These are phyloP conservation scores for Fraxinus paxiana DNA, from an alignment of 305 asterid genomes.

Conservation along the genomic window DNA sequence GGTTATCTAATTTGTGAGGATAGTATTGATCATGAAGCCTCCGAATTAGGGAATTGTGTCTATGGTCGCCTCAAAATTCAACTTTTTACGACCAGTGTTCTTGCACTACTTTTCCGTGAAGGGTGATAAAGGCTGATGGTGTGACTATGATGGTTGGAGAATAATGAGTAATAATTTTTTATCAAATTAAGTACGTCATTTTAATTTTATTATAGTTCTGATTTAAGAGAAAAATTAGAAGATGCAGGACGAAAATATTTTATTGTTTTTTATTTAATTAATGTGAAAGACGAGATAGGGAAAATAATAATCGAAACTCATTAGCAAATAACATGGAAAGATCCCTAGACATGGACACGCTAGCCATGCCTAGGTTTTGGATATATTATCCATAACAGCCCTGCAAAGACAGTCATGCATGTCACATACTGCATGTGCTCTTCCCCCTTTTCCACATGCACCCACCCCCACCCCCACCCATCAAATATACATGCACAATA, in stretches of 20 bases:
- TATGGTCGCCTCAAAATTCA: background rate
- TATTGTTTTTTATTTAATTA: background rate
- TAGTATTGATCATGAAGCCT: too few species aligned
- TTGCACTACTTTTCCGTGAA: background rate
- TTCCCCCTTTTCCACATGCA: constrained; percentile 59
- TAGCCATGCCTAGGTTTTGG: constrained; percentile 30
- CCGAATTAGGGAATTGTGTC: background rate
- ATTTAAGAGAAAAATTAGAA: background rate
- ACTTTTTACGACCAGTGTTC: background rate
- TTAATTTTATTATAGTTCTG: background rate
- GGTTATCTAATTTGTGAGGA: background rate
- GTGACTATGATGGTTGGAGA: background rate
- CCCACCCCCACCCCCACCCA: background rate
- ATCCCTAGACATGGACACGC: constrained; percentile 61
- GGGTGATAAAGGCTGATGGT: background rate
- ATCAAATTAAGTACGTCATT: background rate
- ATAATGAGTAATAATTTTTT: background rate
- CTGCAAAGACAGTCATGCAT: constrained; percentile 17
- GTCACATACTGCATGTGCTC: constrained; percentile 62
- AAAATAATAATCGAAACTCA: constrained; percentile 47
- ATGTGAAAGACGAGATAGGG: constrained; percentile 16
- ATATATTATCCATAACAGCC: background rate
- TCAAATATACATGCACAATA: background rate
- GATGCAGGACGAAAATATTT: background rate
- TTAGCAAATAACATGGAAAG: constrained; percentile 72